Percentiles rank a stretch among this genome's conserved stretches.
Conservation (phyloP, 2,329 filamentous ascomycete species). For the Xenoacremonium recifei region DNA sequence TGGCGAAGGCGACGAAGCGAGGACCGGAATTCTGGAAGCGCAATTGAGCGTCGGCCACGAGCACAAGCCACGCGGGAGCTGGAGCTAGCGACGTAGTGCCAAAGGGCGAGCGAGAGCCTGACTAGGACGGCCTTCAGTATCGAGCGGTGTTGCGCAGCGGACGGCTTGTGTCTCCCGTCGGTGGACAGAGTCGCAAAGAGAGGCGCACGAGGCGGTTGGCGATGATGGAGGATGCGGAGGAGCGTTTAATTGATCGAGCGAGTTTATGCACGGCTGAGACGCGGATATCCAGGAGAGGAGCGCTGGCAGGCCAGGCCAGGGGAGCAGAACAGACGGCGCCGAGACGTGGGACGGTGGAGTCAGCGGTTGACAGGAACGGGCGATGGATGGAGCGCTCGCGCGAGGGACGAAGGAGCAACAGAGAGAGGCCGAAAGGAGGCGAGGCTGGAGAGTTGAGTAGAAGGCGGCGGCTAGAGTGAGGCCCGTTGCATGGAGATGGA, state of each 20-base stretch:
- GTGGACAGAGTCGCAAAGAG: constrained; percentile 1
- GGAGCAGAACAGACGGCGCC: too few species aligned
- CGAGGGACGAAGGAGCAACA: too few species aligned
- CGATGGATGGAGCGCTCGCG: constrained; percentile 17
- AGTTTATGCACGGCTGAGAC: constrained; percentile 29
- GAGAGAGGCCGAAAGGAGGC: too few species aligned
- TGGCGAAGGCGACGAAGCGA: too few species aligned
- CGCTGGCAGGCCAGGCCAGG: too few species aligned
- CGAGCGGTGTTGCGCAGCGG: constrained; percentile 14
- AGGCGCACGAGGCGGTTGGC: constrained; percentile 1
- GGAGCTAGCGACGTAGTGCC: not conserved
- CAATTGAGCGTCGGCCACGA: constrained; percentile 4
- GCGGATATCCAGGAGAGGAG: constrained; percentile 29
- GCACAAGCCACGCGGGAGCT: constrained; percentile 5
- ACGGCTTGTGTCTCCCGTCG: constrained; percentile 9
- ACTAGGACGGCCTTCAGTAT: constrained; percentile 16
- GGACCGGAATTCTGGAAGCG: too few species aligned
- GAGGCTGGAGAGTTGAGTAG: not conserved
- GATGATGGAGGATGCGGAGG: constrained; percentile 11
- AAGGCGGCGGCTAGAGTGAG: not conserved
- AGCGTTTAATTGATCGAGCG: constrained; percentile 12
- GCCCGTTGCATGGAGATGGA: not conserved
- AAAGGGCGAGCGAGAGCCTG: not conserved
- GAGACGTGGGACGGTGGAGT: constrained; percentile 29
- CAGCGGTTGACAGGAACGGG: too few species aligned